A percentile compares a stretch with the other conserved stretches of the same genome.
These are phyloP conservation scores for Peronospora farinosa DNA, from an alignment of 352 stramenopile species.

Conservation along the genomic window DNA sequence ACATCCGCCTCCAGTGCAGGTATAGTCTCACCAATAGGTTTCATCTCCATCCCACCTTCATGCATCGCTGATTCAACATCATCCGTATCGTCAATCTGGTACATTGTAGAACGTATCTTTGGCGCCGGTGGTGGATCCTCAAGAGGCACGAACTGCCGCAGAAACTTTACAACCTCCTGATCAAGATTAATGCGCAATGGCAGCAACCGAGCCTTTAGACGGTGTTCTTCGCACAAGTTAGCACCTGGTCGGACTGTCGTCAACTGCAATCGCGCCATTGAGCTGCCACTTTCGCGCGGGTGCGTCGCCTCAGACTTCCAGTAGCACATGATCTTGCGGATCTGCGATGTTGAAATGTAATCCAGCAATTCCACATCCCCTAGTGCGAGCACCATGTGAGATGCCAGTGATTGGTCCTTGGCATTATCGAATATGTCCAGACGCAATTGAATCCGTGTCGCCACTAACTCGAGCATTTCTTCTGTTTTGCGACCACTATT, in stretches of 20 bases:
- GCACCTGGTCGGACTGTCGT: slow-evolving; percentile 70
- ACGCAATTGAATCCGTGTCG: slow-evolving; percentile 77
- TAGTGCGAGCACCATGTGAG: slow-evolving; percentile 66
- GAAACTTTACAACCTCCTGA: slow-evolving; percentile 82
- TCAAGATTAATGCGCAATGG: slow-evolving; percentile 82
- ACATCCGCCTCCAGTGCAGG: slow-evolving; percentile 33
- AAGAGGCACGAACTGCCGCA: slow-evolving; percentile 73
- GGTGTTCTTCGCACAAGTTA: slow-evolving; percentile 79
- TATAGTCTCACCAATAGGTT: slow-evolving; percentile 16
- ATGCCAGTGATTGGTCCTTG: slow-evolving; percentile 62
- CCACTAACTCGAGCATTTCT: slow-evolving; percentile 82
- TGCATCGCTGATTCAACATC: slow-evolving; percentile 27
- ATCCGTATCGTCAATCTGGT: slow-evolving; percentile 26
- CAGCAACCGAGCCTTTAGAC: slow-evolving; percentile 66
- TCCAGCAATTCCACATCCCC: slow-evolving; percentile 82
- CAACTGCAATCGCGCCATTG: slow-evolving; percentile 74
- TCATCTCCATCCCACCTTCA: slow-evolving; percentile 51
- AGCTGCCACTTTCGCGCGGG: slow-evolving; percentile 77
- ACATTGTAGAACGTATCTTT: slow-evolving; percentile 6
- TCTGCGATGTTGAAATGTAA: slow-evolving; percentile 87
- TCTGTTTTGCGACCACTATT: slow-evolving; percentile 83
- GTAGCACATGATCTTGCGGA: slow-evolving; percentile 87
- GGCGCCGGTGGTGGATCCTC: slow-evolving; percentile 23
- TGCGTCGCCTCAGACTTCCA: slow-evolving; percentile 84
- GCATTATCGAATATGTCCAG: slow-evolving; percentile 82